Evolutionary conservation across 768 basidiomycete genomes (phyloP), one percentile per base, ranked within the genome.

Genomic region (Russula griseocarnosa): DNA sequence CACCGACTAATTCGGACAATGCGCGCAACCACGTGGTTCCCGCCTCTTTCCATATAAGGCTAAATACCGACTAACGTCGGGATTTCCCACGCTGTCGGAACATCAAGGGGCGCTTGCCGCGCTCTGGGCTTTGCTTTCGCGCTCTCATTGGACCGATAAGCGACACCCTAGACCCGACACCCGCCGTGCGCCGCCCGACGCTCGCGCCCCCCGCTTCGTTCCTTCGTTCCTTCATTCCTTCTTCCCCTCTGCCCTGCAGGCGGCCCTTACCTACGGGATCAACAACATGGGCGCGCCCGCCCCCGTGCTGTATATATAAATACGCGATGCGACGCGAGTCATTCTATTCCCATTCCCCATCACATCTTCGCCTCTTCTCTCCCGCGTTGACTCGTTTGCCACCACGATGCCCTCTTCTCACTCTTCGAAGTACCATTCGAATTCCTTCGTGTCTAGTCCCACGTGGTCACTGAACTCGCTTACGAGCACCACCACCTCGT

Each of bases 381-480:
- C 20, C 24, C 51, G 40, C 22, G 9, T 64, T 65, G 66, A 67
- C 55, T 65, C 49, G 20, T 50, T 50, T 5, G 22, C 8, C 4
- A 11, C 50, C 22, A 18, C 38, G 38, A 66, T 66, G 66, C 47
- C 52, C 9, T 55, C 58, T 30, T 59, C 57, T n/a, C 64, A 55
- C 32, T 64, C 57, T 7, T 63, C 65, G 50, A 64, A 66, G 26
- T 54, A 60, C 50, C 52, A 59, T 18, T 4, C 62, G 5, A n/a
- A 53, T 1, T 67, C 62, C n/a, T 67, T 36, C 54, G 34, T 47
- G 53, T 67, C 66, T 13, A 67, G 66, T 50, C 66, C 66, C 16
- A 18, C 63, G 47, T 67, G 66, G 66, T 67, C 66, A 4, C 4
- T 67, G 28, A 67, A 65, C 58, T 20, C 63, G 49, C 54, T 67